Evolutionary conservation across 1,139 yeast genomes (phyloP).

Genomic region (Hyphopichia khmerensis): DNA sequence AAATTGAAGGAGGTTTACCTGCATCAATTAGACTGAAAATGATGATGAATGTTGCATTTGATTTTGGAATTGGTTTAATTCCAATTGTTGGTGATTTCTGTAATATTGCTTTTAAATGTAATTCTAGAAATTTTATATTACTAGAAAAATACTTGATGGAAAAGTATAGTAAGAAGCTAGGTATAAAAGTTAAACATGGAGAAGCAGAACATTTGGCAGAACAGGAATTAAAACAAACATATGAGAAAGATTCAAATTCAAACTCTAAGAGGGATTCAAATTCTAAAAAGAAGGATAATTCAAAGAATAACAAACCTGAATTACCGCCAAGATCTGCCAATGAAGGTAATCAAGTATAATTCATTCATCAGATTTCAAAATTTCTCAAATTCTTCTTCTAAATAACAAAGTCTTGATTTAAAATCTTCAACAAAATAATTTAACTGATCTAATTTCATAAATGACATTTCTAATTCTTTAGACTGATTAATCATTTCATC

Average conservation of each 20-base stretch:
- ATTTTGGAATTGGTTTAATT: conserved; percentile 66
- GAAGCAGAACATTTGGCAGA: not conserved
- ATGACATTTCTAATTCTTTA: conserved; percentile 57
- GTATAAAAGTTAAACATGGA: not conserved
- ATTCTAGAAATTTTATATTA: conserved; percentile 67
- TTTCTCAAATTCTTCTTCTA: conserved; percentile 25
- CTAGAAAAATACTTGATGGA: conserved; percentile 57
- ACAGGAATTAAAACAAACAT: not conserved
- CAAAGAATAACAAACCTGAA: not conserved
- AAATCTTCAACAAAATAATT: conserved; percentile 46
- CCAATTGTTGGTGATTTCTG: conserved; percentile 74
- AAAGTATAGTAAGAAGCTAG: conserved; percentile 25
- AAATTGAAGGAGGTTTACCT: conserved; percentile 69
- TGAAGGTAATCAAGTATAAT: not conserved
- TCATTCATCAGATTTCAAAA: conserved; percentile 6
- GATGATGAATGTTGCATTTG: conserved; percentile 60
- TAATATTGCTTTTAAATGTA: conserved; percentile 69
- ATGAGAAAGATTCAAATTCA: no score
- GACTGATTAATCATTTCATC: conserved; percentile 48
- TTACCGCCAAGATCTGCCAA: not conserved
- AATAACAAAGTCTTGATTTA: conserved; percentile 22
- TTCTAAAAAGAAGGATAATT: no score
- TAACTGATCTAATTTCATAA: conserved; percentile 68
- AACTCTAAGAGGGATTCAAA: no score
- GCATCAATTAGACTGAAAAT: conserved; percentile 45